A percentile compares a stretch with the other conserved stretches of the same genome.
phyloP scores from a whole-genome alignment of 306 rosid genomes.

The Bauhinia variegata region DNA sequence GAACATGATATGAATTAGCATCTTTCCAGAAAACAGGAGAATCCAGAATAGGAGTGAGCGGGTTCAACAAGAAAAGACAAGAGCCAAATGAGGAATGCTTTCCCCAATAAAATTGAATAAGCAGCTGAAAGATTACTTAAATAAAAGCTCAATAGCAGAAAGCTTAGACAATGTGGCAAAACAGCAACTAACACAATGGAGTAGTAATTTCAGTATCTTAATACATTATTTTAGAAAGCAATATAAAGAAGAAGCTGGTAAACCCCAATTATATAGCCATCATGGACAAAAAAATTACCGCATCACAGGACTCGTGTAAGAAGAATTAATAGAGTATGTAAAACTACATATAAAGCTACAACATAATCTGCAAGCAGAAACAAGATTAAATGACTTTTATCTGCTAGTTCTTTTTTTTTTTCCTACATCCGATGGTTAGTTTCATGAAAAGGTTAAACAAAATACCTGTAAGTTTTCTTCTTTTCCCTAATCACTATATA shows the following conservation, averaged over 20 bases:
- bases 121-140: slow-evolving; percentile 8
- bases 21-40: background rate
- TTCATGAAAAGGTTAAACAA: background rate
- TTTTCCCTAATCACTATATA: background rate
- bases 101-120: slow-evolving; percentile 17
- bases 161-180: slow-evolving; percentile 8
- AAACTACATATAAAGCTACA: background rate
- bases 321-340: background rate
- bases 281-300: background rate
- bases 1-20: background rate
- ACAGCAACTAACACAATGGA: slow-evolving; percentile 23
- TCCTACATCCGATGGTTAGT: background rate
- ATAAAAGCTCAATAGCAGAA: slow-evolving; percentile 11
- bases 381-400: background rate
- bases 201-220: slow-evolving; percentile 28
- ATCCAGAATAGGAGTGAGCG: slow-evolving; percentile 17
- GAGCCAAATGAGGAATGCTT: slow-evolving; percentile 2
- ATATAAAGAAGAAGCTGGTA: slow-evolving; percentile 3
- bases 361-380: background rate
- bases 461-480: background rate
- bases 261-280: slow-evolving; percentile 3
- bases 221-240: slow-evolving; percentile 17
- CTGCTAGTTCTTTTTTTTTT: background rate
- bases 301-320: background rate
- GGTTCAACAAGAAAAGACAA: background rate